Conservation (phyloP, 108 stramenopile species). For the Schizochytrium sp. region DNA sequence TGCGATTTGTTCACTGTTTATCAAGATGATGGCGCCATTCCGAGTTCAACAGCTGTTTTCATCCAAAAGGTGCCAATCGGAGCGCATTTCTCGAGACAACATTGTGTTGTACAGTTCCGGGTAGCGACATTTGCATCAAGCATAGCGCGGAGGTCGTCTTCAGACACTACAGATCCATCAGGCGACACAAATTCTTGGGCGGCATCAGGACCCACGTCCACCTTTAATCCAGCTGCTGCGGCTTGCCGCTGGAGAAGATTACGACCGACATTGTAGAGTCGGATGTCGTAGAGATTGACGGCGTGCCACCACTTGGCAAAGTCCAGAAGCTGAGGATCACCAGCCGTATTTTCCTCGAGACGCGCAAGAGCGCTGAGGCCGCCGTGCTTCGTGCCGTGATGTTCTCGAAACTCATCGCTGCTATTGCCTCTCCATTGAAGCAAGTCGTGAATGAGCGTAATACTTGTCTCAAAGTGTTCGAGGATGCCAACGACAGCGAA, state of each 20-base stretch:
- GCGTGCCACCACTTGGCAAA: constrained; percentile 4
- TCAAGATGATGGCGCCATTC: background rate
- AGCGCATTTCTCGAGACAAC: background rate
- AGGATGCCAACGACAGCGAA: background rate
- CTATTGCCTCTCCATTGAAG: background rate
- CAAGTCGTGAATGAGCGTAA: background rate
- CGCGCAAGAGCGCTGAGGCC: background rate
- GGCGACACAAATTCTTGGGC: background rate
- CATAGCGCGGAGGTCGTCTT: background rate
- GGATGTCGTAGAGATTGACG: background rate
- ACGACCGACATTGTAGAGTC: background rate
- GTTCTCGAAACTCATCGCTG: background rate
- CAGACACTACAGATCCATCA: background rate
- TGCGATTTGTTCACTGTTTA: no score
- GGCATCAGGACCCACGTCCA: background rate
- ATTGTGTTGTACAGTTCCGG: background rate
- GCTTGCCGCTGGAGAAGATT: background rate
- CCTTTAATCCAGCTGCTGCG: background rate
- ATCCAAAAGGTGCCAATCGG: background rate
- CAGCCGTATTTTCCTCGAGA: background rate
- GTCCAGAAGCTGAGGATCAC: background rate
- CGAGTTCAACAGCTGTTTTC: background rate
- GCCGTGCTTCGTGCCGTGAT: background rate
- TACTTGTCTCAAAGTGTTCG: background rate
- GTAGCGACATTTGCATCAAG: background rate